Base-by-base conservation (phyloP, 176 grass and related monocot genomes). In the Phyllostachys edulis region DNA sequence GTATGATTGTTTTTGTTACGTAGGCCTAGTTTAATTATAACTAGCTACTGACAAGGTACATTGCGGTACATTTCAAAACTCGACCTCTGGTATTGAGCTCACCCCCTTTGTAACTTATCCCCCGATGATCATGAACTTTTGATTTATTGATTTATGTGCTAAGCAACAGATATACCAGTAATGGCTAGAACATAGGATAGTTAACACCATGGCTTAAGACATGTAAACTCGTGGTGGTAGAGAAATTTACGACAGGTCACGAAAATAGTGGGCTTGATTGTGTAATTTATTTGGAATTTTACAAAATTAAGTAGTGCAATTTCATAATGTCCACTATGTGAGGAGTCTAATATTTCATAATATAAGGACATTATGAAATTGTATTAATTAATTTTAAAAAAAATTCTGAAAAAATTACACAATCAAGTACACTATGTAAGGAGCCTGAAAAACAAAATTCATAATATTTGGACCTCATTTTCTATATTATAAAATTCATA, bases 211-310 rank as follows among this genome's bases (percentile, higher is more conserved):
- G 20, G 8, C 18, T 42, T 69, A 41, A 21, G 1, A 47, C 34
- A 24, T 24, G 14, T 14, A 8, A 60, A 62, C 11, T n/a, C 20
- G 32, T 29, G 11, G 18, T 20, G 12, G 21, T 3, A 32, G 2
- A 13, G 36, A 77, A 42, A 8, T 77, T 61, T 41, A 21, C 17
- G 46, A 26, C 63, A 69, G 29, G 18, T 59, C 50, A 69, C 2
- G 21, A 18, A 44, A 34, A 45, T 68, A 73, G n/a, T 80, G 68
- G 84, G n/a, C n/a, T n/a, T n/a, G n/a, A n/a, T n/a, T n/a, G n/a
- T n/a, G n/a, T n/a, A n/a, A n/a, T n/a, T n/a, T n/a, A n/a, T n/a
- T n/a, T n/a, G n/a, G n/a, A n/a, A n/a, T n/a, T n/a, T n/a, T n/a
- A n/a, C n/a, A n/a, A n/a, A n/a, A n/a, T n/a, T n/a, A n/a, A n/a